These are phyloP conservation scores for Claviceps sp. DNA, from an alignment of 2,329 filamentous ascomycete species.

Conservation along the genomic window DNA sequence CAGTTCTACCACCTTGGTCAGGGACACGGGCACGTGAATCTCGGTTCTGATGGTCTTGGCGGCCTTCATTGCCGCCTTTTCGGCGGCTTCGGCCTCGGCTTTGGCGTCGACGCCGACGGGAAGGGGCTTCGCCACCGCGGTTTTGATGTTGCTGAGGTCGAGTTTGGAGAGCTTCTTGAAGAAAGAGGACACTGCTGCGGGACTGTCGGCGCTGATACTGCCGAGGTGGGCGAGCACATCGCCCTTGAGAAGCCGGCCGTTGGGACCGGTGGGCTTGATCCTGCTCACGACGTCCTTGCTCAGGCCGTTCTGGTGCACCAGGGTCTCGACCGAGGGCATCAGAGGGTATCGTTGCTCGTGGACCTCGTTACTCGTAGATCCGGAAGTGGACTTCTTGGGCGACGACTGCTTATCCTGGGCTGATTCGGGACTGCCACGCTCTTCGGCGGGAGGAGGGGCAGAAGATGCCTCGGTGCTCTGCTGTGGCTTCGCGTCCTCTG, in stretches of 20 bases:
- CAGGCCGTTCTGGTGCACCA: slow-evolving; percentile 69
- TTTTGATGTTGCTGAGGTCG: slow-evolving; percentile 90
- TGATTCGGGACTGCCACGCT: slow-evolving; percentile 13
- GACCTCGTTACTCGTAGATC: slow-evolving; percentile 31
- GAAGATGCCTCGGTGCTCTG: not conserved
- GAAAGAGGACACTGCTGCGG: slow-evolving; percentile 54
- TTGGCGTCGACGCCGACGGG: no score
- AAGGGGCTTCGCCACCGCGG: slow-evolving; percentile 41
- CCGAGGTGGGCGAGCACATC: slow-evolving; percentile 88
- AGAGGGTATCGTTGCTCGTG: slow-evolving; percentile 58
- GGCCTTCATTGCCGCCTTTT: not conserved
- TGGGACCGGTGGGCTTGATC: slow-evolving; percentile 79
- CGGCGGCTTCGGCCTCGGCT: no score
- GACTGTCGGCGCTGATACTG: slow-evolving; percentile 57
- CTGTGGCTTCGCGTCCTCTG: slow-evolving; percentile 45
- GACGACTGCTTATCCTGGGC: slow-evolving; percentile 13
- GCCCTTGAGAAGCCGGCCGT: slow-evolving; percentile 82
- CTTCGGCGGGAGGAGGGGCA: slow-evolving; percentile 2
- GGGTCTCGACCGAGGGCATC: slow-evolving; percentile 69
- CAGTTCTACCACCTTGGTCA: slow-evolving; percentile 64
- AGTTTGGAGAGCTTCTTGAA: slow-evolving; percentile 70
- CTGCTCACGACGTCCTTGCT: slow-evolving; percentile 61
- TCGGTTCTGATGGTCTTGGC: slow-evolving; percentile 30
- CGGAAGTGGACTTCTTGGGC: slow-evolving; percentile 37
- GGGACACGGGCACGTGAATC: slow-evolving; percentile 62